Base-by-base conservation (phyloP, 768 basidiomycete species). In the Rhodotorula sphaerocarpa region DNA sequence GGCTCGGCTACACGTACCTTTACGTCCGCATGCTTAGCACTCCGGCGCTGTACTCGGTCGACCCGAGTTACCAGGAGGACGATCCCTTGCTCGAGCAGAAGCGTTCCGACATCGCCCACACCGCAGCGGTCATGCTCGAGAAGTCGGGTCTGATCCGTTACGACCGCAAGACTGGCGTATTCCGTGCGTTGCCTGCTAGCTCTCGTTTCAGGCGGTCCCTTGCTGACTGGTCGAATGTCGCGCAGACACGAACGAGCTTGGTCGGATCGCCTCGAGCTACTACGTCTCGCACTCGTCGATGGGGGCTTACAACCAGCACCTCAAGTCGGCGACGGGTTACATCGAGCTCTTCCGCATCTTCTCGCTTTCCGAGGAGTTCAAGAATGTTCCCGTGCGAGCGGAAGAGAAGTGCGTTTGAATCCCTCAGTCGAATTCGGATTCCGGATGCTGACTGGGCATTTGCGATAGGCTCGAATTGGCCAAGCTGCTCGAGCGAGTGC, bases 271-370 rank as follows among this genome's bases (percentile, higher is more conserved):
- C 1, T 91, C 88, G 16, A 86, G 96, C 74, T 96, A 90, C 75
- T 96, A 96, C 73, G 87, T 99, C 65, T 87, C 90, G 0, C 86
- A 96, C 75, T 84, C 84, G 70, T 93, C 90, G 59, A 99, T 99
- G 95, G 83, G 88, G 72, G 86, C 86, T 1, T 99, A 97, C 75
- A 95, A 95, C 75, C 88, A 93, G 73, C 90, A 96, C 74, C 76
- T 97, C 63, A 82, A 86, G 50, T 64, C 69, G 23, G 82, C 88
- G 5, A 85, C 84, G 5, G 83, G 85, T 39, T 83, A 80, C 51
- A 76, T 99, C 71, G 95, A 99, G 75, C 77, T 99, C 11, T 95
- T 95, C 82, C 80, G 91, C 36, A 90, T 96, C 3, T 99, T 97
- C 71, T 91, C 92, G 0, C 79, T 96, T 7, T 90, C 87, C 6